Percentiles rank a stretch among this genome's conserved stretches.
These are phyloP conservation scores for Aphanomyces euteiches DNA, from an alignment of 352 stramenopile species.

Conservation along the genomic window DNA sequence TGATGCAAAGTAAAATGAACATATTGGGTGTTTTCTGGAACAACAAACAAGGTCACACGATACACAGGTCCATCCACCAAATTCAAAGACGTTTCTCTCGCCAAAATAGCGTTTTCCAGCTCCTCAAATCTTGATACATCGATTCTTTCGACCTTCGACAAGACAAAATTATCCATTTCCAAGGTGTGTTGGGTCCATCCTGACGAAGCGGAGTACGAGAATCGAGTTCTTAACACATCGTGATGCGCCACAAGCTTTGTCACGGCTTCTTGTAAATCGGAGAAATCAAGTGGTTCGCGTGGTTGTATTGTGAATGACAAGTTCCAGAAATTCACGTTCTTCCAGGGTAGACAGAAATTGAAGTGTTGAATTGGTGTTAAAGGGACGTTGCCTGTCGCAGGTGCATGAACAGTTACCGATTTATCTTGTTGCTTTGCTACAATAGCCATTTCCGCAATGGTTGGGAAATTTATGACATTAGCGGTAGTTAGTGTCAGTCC, in stretches of 20 bases:
- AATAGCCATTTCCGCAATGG: neutral
- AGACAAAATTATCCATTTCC: neutral
- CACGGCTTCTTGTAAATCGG: neutral
- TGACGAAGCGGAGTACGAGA: neutral
- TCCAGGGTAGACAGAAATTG: neutral
- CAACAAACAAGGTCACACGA: neutral
- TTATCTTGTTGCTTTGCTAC: neutral
- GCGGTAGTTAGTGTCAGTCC: neutral
- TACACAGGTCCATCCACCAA: neutral
- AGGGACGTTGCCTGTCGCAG: neutral
- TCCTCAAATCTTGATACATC: neutral
- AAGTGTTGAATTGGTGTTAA: constrained; percentile 5
- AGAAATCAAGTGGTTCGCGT: neutral
- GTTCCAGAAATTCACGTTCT: constrained; percentile 12
- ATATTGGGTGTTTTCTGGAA: neutral
- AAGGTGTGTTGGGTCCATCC: neutral
- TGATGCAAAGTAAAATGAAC: constrained; percentile 9
- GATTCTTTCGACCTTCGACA: neutral
- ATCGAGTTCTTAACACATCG: neutral
- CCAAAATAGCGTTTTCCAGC: neutral
- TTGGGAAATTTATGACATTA: neutral
- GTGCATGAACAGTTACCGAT: neutral
- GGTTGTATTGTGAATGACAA: neutral
- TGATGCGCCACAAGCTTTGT: neutral
- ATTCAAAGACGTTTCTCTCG: neutral